Evolutionary conservation across 176 grass and related monocot genomes (phyloP).

Genomic region (Zizania latifolia): DNA sequence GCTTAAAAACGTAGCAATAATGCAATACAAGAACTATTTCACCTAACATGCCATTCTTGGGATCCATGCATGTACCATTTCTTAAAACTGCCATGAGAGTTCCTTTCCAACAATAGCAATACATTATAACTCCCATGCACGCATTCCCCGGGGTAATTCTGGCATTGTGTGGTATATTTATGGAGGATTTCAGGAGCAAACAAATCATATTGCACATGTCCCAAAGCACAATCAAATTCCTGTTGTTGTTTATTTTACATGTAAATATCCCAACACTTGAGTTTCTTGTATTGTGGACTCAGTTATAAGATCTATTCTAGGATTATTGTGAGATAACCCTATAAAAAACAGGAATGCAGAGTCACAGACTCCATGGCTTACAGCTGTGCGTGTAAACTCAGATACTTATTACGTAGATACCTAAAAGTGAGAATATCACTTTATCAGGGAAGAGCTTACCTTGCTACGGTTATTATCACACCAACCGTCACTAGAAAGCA

Average conservation of each 20-base stretch:
- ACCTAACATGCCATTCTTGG: slow-evolving; percentile 4
- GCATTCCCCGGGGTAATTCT: too few relatives aligned
- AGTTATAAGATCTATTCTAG: not conserved
- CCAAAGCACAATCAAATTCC: not conserved
- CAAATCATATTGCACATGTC: not conserved
- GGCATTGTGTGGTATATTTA: not conserved
- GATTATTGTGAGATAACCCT: not conserved
- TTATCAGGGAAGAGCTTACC: slow-evolving; percentile 42
- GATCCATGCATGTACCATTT: too few relatives aligned
- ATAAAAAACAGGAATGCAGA: not conserved
- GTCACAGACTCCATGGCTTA: not conserved
- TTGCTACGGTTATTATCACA: slow-evolving; percentile 90
- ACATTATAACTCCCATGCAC: not conserved
- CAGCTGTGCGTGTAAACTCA: not conserved
- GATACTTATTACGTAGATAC: not conserved
- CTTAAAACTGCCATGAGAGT: too few relatives aligned
- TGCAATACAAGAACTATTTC: not conserved
- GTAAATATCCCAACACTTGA: not conserved
- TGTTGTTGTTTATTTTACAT: slow-evolving; percentile 3
- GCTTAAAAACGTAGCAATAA: not conserved
- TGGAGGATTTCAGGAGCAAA: slow-evolving; percentile 8
- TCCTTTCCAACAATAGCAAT: not conserved
- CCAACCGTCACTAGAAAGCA: slow-evolving; percentile 83
- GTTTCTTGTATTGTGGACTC: slow-evolving; percentile 1
- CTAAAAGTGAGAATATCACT: too few relatives aligned